A percentile compares a stretch with the other conserved stretches of the same genome.
phyloP scores from a whole-genome alignment of 495 filamentous ascomycete genomes.

The Talaromyces wortmannii region DNA sequence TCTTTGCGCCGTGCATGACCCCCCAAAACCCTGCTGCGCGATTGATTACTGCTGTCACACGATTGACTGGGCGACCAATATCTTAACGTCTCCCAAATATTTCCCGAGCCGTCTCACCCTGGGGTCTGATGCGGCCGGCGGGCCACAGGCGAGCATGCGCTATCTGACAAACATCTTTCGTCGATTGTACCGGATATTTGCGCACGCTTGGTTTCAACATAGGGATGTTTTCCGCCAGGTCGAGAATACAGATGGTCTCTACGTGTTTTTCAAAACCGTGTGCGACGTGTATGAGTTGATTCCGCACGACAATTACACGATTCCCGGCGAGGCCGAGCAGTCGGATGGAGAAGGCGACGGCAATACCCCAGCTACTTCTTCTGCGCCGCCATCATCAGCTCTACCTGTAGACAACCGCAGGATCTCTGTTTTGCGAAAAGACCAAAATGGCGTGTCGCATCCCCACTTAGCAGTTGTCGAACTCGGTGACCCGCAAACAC shows the following conservation, averaged over 20 bases:
- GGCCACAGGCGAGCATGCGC: conserved; percentile 56
- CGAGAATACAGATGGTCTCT: conserved; percentile 80
- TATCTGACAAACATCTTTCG: conserved; percentile 92
- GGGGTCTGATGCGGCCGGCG: conserved; percentile 55
- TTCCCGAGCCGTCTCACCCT: conserved; percentile 85
- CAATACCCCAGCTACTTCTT: conserved; percentile 13
- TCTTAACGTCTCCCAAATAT: conserved; percentile 80
- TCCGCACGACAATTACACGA: conserved; percentile 89
- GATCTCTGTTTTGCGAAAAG: conserved; percentile 37
- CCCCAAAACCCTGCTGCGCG: conserved; percentile 90
- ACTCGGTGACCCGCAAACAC: conserved; percentile 18
- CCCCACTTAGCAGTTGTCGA: conserved; percentile 13
- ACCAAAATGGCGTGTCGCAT: conserved; percentile 17
- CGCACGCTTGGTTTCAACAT: conserved; percentile 98
- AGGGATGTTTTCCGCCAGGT: conserved; percentile 92
- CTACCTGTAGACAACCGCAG: conserved; percentile 31
- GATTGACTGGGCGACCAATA: conserved; percentile 91
- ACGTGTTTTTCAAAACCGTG: conserved; percentile 94
- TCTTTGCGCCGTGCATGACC: conserved; percentile 93
- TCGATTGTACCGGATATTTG: conserved; percentile 91
- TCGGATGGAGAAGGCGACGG: conserved; percentile 39
- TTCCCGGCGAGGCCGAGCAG: conserved; percentile 89
- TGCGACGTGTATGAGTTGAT: conserved; percentile 86
- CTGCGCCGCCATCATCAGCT: conserved; percentile 23
- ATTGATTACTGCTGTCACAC: conserved; percentile 99